Evolutionary conservation across 345 rosid genomes (phyloP).

Genomic region (Gossypium herbaceum): DNA sequence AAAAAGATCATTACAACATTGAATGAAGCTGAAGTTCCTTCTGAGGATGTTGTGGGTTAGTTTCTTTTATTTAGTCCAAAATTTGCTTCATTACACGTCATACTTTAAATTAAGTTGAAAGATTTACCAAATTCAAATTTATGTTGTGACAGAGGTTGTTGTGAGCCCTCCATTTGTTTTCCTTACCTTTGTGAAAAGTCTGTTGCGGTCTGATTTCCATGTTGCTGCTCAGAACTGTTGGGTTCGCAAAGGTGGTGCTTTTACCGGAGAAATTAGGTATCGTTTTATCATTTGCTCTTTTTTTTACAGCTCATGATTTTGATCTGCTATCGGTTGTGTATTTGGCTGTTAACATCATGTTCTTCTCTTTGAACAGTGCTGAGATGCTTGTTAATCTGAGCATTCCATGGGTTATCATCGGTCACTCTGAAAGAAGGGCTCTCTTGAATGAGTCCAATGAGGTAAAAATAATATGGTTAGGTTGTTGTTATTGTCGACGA

Average conservation of each 20-base stretch:
- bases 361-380: constrained; percentile 32
- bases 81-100: not conserved
- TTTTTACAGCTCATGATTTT: not conserved
- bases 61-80: not conserved
- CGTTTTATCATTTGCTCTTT: not conserved
- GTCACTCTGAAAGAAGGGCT: constrained; percentile 68
- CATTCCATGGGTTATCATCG: constrained; percentile 67
- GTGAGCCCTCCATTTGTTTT: constrained; percentile 72
- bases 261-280: constrained; percentile 65
- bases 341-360: not conserved
- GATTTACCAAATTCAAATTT: not conserved
- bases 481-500: not conserved
- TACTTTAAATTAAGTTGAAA: not conserved
- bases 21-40: constrained; percentile 68
- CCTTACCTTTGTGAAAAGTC: constrained; percentile 41
- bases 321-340: not conserved
- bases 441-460: constrained; percentile 52
- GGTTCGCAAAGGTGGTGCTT: constrained; percentile 72
- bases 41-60: constrained; percentile 59
- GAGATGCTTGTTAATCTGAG: constrained; percentile 63
- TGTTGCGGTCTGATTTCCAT: constrained; percentile 51
- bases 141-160: constrained; percentile 51
- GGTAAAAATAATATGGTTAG: constrained; percentile 23
- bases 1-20: constrained; percentile 54
- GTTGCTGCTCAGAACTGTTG: constrained; percentile 71